phyloP scores from a whole-genome alignment of 768 basidiomycete genomes.

The Xerocomus spinulosus region DNA sequence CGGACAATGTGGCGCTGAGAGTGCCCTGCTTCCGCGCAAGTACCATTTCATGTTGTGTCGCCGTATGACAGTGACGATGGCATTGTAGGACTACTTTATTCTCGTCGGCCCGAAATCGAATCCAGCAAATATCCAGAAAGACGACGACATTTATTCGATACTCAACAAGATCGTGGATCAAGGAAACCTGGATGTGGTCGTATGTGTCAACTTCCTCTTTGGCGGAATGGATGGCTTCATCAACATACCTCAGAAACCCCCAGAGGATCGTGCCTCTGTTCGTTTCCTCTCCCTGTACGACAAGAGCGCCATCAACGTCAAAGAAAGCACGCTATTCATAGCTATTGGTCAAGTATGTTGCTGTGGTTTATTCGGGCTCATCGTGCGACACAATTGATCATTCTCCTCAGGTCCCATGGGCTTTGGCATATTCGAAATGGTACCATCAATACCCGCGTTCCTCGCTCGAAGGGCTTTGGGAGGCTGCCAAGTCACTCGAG shows the following conservation, averaged over 20 bases:
- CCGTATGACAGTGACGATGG: background rate
- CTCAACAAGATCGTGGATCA: conserved; percentile 43
- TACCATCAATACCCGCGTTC: conserved; percentile 56
- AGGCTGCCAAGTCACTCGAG: conserved; percentile 44
- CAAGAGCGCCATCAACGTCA: conserved; percentile 58
- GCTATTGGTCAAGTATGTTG: conserved; percentile 43
- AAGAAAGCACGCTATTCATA: conserved; percentile 46
- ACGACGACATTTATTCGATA: conserved; percentile 34
- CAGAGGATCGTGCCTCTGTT: conserved; percentile 31
- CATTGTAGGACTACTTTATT: conserved; percentile 44
- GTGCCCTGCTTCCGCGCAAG: conserved; percentile 46
- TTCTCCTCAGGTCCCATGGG: conserved; percentile 48
- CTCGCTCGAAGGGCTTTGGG: conserved; percentile 45
- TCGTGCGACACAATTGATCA: background rate
- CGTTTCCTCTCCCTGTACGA: conserved; percentile 55
- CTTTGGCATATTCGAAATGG: conserved; percentile 47
- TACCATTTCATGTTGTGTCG: background rate
- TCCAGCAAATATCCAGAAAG: conserved; percentile 39
- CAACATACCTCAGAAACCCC: conserved; percentile 22
- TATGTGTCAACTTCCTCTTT: conserved; percentile 16
- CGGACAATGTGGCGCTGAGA: conserved; percentile 30
- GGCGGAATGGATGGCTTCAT: conserved; percentile 2
- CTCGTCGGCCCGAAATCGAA: conserved; percentile 47
- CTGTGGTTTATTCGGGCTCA: background rate
- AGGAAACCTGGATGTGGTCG: conserved; percentile 42